Evolutionary conservation across 2,329 filamentous ascomycete species (phyloP).

Genomic region (Alternaria arborescens): DNA sequence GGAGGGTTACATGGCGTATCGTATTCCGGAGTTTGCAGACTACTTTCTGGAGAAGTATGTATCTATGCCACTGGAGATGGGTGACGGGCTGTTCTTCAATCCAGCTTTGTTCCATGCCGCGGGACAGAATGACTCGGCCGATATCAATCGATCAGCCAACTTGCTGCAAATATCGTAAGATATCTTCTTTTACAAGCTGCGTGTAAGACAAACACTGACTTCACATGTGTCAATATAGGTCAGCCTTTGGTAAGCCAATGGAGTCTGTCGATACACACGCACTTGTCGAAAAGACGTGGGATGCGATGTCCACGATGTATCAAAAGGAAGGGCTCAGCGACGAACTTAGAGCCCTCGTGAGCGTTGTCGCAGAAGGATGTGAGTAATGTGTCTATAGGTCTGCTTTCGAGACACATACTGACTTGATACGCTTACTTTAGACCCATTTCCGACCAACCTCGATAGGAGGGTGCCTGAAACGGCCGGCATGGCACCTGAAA

Average conservation of each 20-base stretch:
- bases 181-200: slow-evolving; percentile 55
- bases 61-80: slow-evolving; percentile 61
- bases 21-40: slow-evolving; percentile 60
- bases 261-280: slow-evolving; percentile 65
- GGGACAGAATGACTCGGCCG: slow-evolving; percentile 62
- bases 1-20: slow-evolving; percentile 67
- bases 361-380: slow-evolving; percentile 66
- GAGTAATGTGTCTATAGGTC: not conserved
- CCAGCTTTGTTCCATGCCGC: slow-evolving; percentile 71
- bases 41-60: slow-evolving; percentile 65
- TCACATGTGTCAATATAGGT: not conserved
- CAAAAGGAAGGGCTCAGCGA: slow-evolving; percentile 50
- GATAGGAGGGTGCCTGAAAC: slow-evolving; percentile 65
- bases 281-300: slow-evolving; percentile 59
- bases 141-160: slow-evolving; percentile 66
- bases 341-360: slow-evolving; percentile 58
- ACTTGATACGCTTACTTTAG: not conserved
- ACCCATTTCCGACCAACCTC: slow-evolving; percentile 68
- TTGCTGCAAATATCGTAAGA: slow-evolving; percentile 69
- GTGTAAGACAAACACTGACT: not conserved
- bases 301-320: slow-evolving; percentile 47
- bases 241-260: slow-evolving; percentile 71
- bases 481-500: slow-evolving; percentile 67
- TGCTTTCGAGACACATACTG: not conserved
- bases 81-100: slow-evolving; percentile 71